Percentiles rank a stretch among this genome's conserved stretches.
phyloP scores from a whole-genome alignment of 805 yeast species.

The Metschnikowia colocasiae region DNA sequence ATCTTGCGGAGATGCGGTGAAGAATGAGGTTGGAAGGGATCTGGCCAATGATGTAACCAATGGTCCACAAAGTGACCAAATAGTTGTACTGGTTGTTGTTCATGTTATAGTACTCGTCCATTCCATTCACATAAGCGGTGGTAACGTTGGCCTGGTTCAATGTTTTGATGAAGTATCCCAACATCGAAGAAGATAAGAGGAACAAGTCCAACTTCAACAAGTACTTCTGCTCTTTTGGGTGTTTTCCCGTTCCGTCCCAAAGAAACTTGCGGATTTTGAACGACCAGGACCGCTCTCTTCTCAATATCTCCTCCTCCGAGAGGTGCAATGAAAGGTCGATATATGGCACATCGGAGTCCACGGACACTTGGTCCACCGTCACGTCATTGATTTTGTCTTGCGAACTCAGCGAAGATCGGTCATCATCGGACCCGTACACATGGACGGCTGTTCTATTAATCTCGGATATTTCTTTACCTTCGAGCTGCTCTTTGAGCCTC shows the following conservation, averaged over 20 bases:
- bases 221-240: slow-evolving; percentile 33
- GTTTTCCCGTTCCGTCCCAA: slow-evolving; percentile 39
- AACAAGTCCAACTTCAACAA: slow-evolving; percentile 32
- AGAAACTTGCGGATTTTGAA: slow-evolving; percentile 25
- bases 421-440: slow-evolving; percentile 2
- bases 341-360: slow-evolving; percentile 4
- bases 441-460: neutral
- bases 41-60: slow-evolving; percentile 18
- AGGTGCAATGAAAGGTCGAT: slow-evolving; percentile 12
- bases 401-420: neutral
- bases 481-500: slow-evolving; percentile 4
- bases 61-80: slow-evolving; percentile 16
- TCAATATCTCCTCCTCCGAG: slow-evolving; percentile 18
- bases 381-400: neutral
- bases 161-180: slow-evolving; percentile 19
- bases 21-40: slow-evolving; percentile 25
- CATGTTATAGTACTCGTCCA: slow-evolving; percentile 18
- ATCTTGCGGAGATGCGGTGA: slow-evolving; percentile 41
- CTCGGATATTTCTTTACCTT: slow-evolving; percentile 10
- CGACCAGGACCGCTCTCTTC: slow-evolving; percentile 20
- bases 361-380: slow-evolving; percentile 1
- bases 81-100: slow-evolving; percentile 18
- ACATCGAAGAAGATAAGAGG: slow-evolving; percentile 22
- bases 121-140: slow-evolving; percentile 19
- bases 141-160: slow-evolving; percentile 19